Evolutionary conservation across 805 yeast genomes (phyloP).

Genomic region (Hagleromyces aurorensis): DNA sequence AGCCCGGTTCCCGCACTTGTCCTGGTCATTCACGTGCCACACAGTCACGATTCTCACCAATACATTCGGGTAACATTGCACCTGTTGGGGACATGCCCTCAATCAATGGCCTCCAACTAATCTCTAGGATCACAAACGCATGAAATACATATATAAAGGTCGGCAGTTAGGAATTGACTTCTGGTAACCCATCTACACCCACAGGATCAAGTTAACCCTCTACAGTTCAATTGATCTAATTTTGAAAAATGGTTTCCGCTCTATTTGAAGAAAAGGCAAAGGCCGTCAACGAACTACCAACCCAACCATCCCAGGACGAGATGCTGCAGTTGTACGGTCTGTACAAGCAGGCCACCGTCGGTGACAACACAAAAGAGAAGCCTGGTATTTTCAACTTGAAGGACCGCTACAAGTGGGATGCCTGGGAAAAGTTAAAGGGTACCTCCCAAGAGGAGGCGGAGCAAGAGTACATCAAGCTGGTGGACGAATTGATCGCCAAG

Average conservation of each 20-base stretch:
- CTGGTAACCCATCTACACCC: too few relatives aligned
- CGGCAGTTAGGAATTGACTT: too few relatives aligned
- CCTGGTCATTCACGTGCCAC: too few relatives aligned
- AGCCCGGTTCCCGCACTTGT: too few relatives aligned
- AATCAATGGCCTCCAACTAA: too few relatives aligned
- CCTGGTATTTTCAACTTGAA: conserved; percentile 91
- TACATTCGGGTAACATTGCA: too few relatives aligned
- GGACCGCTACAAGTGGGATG: conserved; percentile 96
- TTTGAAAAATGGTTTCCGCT: conserved; percentile 26
- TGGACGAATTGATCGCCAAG: conserved; percentile 51
- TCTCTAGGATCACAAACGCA: too few relatives aligned
- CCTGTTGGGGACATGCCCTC: too few relatives aligned
- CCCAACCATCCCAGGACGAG: conserved; percentile 82
- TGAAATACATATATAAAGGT: too few relatives aligned
- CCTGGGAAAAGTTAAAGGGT: conserved; percentile 89
- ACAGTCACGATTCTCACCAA: too few relatives aligned
- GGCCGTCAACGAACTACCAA: conserved; percentile 65
- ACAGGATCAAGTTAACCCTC: too few relatives aligned
- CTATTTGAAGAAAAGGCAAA: conserved; percentile 49
- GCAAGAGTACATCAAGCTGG: conserved; percentile 62
- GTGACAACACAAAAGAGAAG: conserved; percentile 81
- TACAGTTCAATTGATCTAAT: too few relatives aligned
- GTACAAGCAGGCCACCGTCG: conserved; percentile 94
- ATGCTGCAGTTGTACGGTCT: conserved; percentile 80
- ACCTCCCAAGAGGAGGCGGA: conserved; percentile 87